Evolutionary conservation across 179 eudicot genomes (phyloP).

Genomic region (Nepenthes alata): DNA sequence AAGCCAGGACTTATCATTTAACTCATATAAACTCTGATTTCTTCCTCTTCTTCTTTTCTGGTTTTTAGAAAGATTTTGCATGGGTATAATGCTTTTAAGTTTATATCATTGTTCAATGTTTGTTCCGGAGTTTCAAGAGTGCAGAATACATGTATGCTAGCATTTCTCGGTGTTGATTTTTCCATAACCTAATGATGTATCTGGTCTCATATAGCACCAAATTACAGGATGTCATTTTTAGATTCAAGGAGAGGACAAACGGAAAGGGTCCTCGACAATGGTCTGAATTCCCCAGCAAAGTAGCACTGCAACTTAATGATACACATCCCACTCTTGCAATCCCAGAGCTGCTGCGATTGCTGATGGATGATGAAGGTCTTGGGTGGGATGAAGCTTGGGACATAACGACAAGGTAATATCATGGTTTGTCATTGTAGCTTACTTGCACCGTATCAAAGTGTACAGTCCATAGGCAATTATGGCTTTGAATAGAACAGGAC

Average conservation of each 20-base stretch:
- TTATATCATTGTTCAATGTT: too few relatives aligned
- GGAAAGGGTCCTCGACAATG: constrained; percentile 43
- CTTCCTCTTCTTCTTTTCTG: too few relatives aligned
- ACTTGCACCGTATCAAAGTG: constrained; percentile 1
- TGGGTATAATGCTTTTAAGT: too few relatives aligned
- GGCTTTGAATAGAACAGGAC: constrained; percentile 45
- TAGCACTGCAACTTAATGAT: constrained; percentile 96
- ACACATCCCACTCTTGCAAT: constrained; percentile 96
- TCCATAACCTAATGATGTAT: not conserved
- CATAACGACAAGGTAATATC: constrained; percentile 52
- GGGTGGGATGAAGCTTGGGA: constrained; percentile 99
- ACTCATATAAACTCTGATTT: too few relatives aligned
- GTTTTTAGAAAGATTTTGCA: too few relatives aligned
- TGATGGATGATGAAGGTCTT: constrained; percentile 91
- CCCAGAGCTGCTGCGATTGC: constrained; percentile 91
- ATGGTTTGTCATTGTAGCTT: not conserved
- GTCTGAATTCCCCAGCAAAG: constrained; percentile 88
- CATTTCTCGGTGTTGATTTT: not conserved
- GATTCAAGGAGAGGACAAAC: constrained; percentile 75
- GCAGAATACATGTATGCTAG: too few relatives aligned
- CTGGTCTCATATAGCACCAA: constrained; percentile 9
- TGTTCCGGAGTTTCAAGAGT: too few relatives aligned
- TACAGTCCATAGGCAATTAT: not conserved
- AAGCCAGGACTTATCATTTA: too few relatives aligned
- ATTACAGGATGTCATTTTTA: constrained; percentile 71